A percentile compares a stretch with the other conserved stretches of the same genome.
phyloP scores from a whole-genome alignment of 2,329 filamentous ascomycete genomes.

The Colletotrichum costaricense region DNA sequence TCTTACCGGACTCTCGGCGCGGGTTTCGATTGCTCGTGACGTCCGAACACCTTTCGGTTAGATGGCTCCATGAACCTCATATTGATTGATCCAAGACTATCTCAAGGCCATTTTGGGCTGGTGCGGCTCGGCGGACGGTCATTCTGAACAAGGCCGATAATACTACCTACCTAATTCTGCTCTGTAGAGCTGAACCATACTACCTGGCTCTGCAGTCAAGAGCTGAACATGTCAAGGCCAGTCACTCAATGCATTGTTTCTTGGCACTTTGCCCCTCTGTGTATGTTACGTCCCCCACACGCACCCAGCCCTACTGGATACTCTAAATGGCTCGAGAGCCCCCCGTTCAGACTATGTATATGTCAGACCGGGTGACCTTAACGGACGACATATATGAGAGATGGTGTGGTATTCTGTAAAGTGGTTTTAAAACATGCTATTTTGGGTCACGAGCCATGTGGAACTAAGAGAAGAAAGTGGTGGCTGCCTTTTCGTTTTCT shows the following conservation, averaged over 20 bases:
- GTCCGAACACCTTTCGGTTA: not conserved
- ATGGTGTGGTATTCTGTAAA: not conserved
- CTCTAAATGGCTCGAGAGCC: not conserved
- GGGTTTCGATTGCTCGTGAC: not conserved
- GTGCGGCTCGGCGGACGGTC: not conserved
- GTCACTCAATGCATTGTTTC: not conserved
- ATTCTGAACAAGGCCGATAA: not conserved
- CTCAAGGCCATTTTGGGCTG: not conserved
- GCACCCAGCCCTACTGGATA: not conserved
- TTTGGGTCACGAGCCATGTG: not conserved
- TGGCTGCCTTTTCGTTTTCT: not conserved
- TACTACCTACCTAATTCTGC: not conserved
- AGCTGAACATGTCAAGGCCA: not conserved
- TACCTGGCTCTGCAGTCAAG: not conserved
- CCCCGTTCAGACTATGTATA: not conserved
- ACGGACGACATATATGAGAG: not conserved
- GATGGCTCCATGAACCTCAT: not conserved
- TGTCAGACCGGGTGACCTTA: not conserved
- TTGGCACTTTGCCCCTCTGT: not conserved
- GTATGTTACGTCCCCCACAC: not conserved
- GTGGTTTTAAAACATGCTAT: not conserved
- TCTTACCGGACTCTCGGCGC: not conserved
- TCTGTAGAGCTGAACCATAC: not conserved
- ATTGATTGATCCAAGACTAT: not conserved
- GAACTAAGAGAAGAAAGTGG: not conserved